These are phyloP conservation scores for Podospora comata DNA, from an alignment of 495 filamentous ascomycete species.

Conservation along the genomic window DNA sequence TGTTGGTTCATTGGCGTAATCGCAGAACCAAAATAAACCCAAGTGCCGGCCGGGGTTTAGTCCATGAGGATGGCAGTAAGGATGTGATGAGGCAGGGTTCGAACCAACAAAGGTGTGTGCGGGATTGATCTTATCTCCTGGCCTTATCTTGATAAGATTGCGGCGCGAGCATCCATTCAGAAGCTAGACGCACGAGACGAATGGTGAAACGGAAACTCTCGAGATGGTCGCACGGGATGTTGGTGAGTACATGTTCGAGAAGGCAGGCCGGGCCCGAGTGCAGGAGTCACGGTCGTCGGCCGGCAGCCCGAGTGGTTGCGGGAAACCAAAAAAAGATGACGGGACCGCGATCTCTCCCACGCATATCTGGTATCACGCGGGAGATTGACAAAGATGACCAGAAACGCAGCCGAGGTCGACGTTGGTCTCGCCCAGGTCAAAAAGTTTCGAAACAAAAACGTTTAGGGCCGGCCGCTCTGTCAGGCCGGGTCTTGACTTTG, in stretches of 20 bases:
- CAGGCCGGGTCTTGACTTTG: neutral
- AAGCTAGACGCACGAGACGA: neutral
- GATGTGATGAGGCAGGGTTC: neutral
- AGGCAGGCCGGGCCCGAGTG: neutral
- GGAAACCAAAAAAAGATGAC: slow-evolving; percentile 9
- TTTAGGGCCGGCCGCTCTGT: neutral
- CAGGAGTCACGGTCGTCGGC: neutral
- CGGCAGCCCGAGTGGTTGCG: neutral
- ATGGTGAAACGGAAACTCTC: neutral
- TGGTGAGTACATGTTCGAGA: neutral
- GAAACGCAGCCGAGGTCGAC: slow-evolving; percentile 16
- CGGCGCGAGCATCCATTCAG: neutral
- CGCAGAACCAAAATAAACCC: neutral
- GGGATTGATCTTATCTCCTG: neutral
- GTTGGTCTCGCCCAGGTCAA: slow-evolving; percentile 16
- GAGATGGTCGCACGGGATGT: neutral
- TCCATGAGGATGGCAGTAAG: neutral
- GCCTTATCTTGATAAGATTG: slow-evolving; percentile 5
- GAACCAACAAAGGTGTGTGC: slow-evolving; percentile 1
- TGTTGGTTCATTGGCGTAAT: neutral
- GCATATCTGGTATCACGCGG: slow-evolving; percentile 4
- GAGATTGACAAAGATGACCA: slow-evolving; percentile 16
- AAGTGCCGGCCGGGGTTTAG: neutral
- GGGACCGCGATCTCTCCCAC: neutral
- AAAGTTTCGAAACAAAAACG: slow-evolving; percentile 26